Evolutionary conservation across 2,329 filamentous ascomycete genomes (phyloP).

Genomic region (Colletotrichum euphorbiae): DNA sequence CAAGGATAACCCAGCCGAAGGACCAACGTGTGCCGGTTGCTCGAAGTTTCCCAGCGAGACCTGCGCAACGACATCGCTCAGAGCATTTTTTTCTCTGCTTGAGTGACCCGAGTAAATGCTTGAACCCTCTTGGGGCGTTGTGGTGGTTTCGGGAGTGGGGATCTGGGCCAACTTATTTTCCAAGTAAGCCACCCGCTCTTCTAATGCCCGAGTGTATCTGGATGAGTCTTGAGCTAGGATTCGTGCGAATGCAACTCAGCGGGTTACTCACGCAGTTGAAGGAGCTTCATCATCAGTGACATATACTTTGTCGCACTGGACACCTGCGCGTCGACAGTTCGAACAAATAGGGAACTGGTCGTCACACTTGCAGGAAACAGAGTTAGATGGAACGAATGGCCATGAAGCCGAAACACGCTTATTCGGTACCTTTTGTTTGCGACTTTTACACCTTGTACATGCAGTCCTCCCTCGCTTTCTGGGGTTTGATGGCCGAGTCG

Average conservation of each 20-base stretch:
- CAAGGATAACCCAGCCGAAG: slow-evolving; percentile 61
- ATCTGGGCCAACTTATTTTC: slow-evolving; percentile 47
- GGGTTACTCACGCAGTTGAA: slow-evolving; percentile 25
- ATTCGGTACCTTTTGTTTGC: slow-evolving; percentile 55
- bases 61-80: slow-evolving; percentile 60
- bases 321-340: slow-evolving; percentile 56
- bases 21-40: slow-evolving; percentile 56
- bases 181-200: slow-evolving; percentile 56
- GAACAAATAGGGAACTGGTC: slow-evolving; percentile 57
- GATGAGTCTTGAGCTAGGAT: neutral
- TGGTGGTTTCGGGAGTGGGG: neutral
- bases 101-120: slow-evolving; percentile 1
- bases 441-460: slow-evolving; percentile 57
- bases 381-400: neutral
- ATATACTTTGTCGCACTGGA: slow-evolving; percentile 55
- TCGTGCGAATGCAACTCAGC: neutral
- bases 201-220: slow-evolving; percentile 56
- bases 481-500: slow-evolving; percentile 47
- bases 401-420: neutral
- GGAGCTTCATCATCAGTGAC: slow-evolving; percentile 47
- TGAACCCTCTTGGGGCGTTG: neutral
- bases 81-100: slow-evolving; percentile 43
- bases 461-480: slow-evolving; percentile 58
- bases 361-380: slow-evolving; percentile 50
- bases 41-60: slow-evolving; percentile 58